Percentiles rank a stretch among this genome's conserved stretches.
Evolutionary conservation across 768 basidiomycete genomes (phyloP).

Genomic region (Naganishia onofrii): DNA sequence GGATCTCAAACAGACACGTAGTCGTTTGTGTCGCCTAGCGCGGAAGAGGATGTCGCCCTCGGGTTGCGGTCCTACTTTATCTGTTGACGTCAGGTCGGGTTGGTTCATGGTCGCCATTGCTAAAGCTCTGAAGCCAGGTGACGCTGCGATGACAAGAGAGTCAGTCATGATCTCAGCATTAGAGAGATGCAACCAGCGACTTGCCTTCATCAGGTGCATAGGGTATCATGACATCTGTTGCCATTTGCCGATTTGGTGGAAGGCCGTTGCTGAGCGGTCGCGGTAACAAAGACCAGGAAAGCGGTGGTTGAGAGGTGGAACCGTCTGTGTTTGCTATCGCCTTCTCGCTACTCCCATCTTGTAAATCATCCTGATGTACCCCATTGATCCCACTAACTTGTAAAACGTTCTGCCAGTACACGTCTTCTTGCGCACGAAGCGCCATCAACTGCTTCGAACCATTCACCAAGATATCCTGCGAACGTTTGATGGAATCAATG

Average conservation of each 20-base stretch:
- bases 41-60: not conserved
- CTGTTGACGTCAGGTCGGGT: not conserved
- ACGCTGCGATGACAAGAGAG: no score
- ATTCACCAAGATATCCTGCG: slow-evolving; percentile 8
- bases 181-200: no score
- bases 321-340: not conserved
- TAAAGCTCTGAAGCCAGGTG: slow-evolving; percentile 21
- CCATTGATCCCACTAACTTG: not conserved
- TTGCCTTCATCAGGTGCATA: slow-evolving; percentile 33
- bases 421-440: not conserved
- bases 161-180: no score
- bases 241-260: slow-evolving; percentile 20
- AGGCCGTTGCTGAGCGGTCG: slow-evolving; percentile 15
- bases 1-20: slow-evolving; percentile 23
- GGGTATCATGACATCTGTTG: slow-evolving; percentile 33
- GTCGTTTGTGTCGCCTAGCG: slow-evolving; percentile 11
- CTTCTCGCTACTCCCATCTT: not conserved
- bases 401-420: slow-evolving; percentile 14
- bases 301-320: not conserved
- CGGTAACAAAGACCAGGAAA: slow-evolving; percentile 22
- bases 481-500: slow-evolving; percentile 2
- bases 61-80: not conserved
- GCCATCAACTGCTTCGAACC: not conserved
- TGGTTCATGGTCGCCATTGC: slow-evolving; percentile 20
- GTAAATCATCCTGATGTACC: not conserved